Evolutionary conservation across 495 filamentous ascomycete species (phyloP), one percentile per base, ranked within the genome.

Genomic region (Xylona heveae): DNA sequence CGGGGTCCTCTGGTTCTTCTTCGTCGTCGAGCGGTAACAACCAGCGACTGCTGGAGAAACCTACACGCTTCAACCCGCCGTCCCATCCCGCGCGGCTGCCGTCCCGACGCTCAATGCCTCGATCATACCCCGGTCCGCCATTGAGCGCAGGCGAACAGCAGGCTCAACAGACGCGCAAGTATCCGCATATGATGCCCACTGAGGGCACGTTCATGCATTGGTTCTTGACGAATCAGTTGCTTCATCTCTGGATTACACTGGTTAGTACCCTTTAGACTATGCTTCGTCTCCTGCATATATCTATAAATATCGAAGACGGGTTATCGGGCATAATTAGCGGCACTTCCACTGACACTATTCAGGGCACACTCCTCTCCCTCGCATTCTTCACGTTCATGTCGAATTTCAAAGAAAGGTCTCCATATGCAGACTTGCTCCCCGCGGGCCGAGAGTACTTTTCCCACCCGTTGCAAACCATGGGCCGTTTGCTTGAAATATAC

Each of bases 41-140:
- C n/a, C n/a, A n/a, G n/a, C n/a, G n/a, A n/a, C n/a, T n/a, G n/a
- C 74, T 92, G 37, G 71, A 66, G 33, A 74, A 88, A 49, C 83
- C 83, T 3, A 65, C 74, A 38, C 71, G 71, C 38, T 91, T 88
- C 57, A 74, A 71, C 30, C 83, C 83, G 0, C 83, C 83, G 0
- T 92, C 82, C 0, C 83, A 92, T 50, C 68, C 68, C 18, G 51
- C 70, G 17, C 64, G 72, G 1, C 58, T 72, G 31, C 56, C 37
- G 38, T 40, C 50, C 59, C 49, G 47, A 51, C 55, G 51, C 52
- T 51, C 50, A 15, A 36, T 38, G 17, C 50, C 46, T n/a, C 47
- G 52, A 27, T 38, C 38, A 17, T 82, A 85, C 52, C 72, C 74
- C 23, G 23, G 23, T 7, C 23, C 74, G 7, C 42, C 57, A 7